Evolutionary conservation across 345 rosid species (phyloP).

Genomic region (Acer saccharum): DNA sequence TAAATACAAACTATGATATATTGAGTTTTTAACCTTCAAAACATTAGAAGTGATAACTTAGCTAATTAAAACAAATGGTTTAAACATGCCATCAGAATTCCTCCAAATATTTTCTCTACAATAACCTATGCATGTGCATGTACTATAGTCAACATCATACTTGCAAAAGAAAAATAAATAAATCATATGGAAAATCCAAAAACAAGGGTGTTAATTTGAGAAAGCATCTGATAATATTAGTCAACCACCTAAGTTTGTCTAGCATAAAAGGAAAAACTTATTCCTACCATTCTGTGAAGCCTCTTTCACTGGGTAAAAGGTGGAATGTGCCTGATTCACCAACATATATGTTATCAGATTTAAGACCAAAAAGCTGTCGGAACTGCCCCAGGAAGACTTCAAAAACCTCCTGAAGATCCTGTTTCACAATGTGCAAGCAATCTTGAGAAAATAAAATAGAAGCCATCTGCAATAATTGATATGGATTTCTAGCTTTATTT

Average conservation of each 20-base stretch:
- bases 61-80: neutral
- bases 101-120: neutral
- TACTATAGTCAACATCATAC: neutral
- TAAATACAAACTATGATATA: neutral
- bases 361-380: conserved; percentile 84
- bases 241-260: neutral
- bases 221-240: conserved; percentile 8
- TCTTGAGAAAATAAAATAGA: conserved; percentile 25
- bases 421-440: conserved; percentile 33
- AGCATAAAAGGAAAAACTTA: conserved; percentile 4
- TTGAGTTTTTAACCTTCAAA: neutral
- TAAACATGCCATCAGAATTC: neutral
- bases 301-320: conserved; percentile 73
- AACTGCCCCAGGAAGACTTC: conserved; percentile 94
- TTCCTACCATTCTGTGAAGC: conserved; percentile 87
- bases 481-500: neutral
- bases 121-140: neutral
- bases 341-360: conserved; percentile 51
- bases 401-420: conserved; percentile 77
- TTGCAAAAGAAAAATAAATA: neutral
- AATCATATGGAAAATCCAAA: neutral
- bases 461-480: conserved; percentile 14
- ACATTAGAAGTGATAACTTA: neutral
- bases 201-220: neutral
- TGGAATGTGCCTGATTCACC: conserved; percentile 63